Conservation (phyloP, 768 basidiomycete genomes). For the Boletus tomentosulus region DNA sequence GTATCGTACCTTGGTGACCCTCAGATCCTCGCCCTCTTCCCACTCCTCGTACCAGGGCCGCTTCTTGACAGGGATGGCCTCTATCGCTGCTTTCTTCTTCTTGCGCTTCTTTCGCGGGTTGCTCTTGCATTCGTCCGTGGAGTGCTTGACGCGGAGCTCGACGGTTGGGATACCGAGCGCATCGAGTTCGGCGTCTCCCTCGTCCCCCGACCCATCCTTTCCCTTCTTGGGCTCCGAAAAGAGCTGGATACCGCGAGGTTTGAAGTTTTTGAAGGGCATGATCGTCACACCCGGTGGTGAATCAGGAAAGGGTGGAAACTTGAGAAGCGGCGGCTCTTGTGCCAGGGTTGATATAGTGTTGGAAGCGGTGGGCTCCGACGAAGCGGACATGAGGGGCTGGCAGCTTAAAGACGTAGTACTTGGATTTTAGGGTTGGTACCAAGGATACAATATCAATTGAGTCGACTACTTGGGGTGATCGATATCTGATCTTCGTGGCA, state of each 20-base stretch:
- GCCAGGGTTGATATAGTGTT: constrained; percentile 3
- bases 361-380: constrained; percentile 14
- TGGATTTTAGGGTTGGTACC: constrained; percentile 1
- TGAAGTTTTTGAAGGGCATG: constrained; percentile 54
- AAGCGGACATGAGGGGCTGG: constrained; percentile 14
- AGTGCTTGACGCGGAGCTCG: constrained; percentile 47
- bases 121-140: constrained; percentile 53
- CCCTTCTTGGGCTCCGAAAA: constrained; percentile 35
- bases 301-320: constrained; percentile 47
- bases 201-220: constrained; percentile 29
- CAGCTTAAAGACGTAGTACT: constrained; percentile 10
- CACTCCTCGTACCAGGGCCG: constrained; percentile 68
- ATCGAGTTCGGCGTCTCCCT: constrained; percentile 58
- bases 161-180: constrained; percentile 66
- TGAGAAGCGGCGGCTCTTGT: constrained; percentile 23
- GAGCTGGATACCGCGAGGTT: constrained; percentile 53
- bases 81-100: constrained; percentile 26
- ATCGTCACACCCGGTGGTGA: constrained; percentile 44
- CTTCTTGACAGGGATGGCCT: constrained; percentile 21
- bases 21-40: constrained; percentile 55
- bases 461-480: not conserved
- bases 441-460: not conserved
- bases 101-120: constrained; percentile 51
- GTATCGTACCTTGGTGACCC: constrained; percentile 38
- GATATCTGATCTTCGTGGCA: too few relatives aligned